Evolutionary conservation across 2,329 filamentous ascomycete species (phyloP).

Genomic region (Pestalotiopsis sp.): DNA sequence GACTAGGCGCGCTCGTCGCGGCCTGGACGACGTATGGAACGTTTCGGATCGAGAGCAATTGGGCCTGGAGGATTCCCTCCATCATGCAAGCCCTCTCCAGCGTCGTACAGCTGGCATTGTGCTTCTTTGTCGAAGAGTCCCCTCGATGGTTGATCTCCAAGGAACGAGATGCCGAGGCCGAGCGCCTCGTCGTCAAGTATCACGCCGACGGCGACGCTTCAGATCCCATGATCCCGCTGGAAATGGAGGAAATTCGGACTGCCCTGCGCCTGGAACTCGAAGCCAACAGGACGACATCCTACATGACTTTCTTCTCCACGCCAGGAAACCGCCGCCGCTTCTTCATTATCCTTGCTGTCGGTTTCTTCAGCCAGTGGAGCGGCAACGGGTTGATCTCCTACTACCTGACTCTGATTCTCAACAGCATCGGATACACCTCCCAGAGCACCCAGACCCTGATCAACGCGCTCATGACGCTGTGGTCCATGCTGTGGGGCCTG

Average conservation of each 20-base stretch:
- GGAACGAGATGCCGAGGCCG: conserved; percentile 34
- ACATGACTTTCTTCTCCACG: conserved; percentile 21
- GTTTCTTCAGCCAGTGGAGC: conserved; percentile 15
- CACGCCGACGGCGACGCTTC: conserved; percentile 38
- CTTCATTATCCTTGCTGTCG: conserved; percentile 11
- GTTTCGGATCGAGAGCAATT: conserved; percentile 16
- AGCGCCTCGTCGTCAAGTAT: conserved; percentile 33
- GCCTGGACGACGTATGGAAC: conserved; percentile 23
- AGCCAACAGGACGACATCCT: conserved; percentile 16
- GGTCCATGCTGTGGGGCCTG: conserved; percentile 48
- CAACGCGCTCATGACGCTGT: conserved; percentile 46
- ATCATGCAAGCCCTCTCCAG: conserved; percentile 45
- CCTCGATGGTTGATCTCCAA: conserved; percentile 35
- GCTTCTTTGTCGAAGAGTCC: conserved; percentile 21
- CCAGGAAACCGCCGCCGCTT: conserved; percentile 19
- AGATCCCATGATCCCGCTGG: conserved; percentile 40
- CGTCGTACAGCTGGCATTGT: conserved; percentile 19
- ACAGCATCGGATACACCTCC: conserved; percentile 29
- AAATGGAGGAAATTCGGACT: conserved; percentile 45
- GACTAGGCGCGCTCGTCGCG: conserved; percentile 10
- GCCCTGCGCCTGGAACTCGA: conserved; percentile 40
- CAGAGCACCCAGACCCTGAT: conserved; percentile 30
- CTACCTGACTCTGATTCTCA: conserved; percentile 37
- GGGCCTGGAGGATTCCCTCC: conserved; percentile 46
- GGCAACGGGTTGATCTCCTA: conserved; percentile 30